phyloP scores from a whole-genome alignment of 306 rosid species.

The Quercus bicolor region DNA sequence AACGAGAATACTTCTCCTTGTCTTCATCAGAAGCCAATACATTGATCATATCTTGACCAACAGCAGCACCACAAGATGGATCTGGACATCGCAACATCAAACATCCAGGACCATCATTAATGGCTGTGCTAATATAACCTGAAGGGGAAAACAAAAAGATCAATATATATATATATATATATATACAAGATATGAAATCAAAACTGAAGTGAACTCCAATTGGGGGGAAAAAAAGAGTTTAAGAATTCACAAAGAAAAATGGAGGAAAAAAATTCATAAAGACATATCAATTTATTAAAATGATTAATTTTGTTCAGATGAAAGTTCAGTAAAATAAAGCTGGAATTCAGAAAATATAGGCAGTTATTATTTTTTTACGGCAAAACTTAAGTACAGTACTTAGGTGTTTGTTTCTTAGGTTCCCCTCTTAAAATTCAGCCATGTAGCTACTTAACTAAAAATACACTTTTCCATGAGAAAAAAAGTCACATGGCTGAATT shows the following conservation, averaged over 20 bases:
- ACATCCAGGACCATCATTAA: constrained; percentile 94
- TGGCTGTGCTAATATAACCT: constrained; percentile 80
- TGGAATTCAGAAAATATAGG: neutral
- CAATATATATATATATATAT: neutral
- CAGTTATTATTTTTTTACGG: neutral
- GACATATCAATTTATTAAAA: neutral
- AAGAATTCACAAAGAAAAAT: neutral
- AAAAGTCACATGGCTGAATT: no score
- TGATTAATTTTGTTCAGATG: neutral
- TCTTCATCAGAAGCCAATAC: constrained; percentile 54
- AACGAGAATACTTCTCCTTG: constrained; percentile 64
- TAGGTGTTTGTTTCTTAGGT: no score
- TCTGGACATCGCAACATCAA: constrained; percentile 89
- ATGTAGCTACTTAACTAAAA: no score
- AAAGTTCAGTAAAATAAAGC: neutral
- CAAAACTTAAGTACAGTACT: neutral
- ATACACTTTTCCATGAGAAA: no score
- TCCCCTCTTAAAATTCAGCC: no score
- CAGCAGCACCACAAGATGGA: constrained; percentile 79
- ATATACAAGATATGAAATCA: neutral
- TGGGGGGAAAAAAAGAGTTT: neutral
- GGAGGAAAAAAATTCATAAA: neutral
- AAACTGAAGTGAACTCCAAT: neutral
- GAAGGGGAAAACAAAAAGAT: neutral
- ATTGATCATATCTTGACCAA: constrained; percentile 78